A percentile compares a stretch with the other conserved stretches of the same genome.
phyloP scores from a whole-genome alignment of 768 basidiomycete genomes.

The Myochromella boudieri region DNA sequence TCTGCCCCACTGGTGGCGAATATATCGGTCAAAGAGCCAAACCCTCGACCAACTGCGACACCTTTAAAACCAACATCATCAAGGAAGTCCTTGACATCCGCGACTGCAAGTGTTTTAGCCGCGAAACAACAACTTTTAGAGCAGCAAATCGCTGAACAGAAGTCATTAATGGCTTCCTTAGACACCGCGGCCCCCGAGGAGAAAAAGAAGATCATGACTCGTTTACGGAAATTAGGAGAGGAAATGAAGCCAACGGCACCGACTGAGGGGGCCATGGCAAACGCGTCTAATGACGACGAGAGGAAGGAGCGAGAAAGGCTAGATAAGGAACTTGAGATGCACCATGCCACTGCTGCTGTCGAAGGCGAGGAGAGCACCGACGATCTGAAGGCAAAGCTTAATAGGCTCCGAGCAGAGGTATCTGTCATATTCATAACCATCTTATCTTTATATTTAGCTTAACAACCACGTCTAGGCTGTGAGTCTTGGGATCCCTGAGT shows the following conservation, averaged over 20 bases:
- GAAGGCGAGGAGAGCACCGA: slow-evolving; percentile 57
- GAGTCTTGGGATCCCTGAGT: slow-evolving; percentile 66
- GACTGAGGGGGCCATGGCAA: slow-evolving; percentile 24
- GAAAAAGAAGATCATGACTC: slow-evolving; percentile 78
- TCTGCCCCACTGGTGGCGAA: slow-evolving; percentile 77
- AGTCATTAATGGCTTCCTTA: slow-evolving; percentile 74
- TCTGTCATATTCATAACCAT: slow-evolving; percentile 18
- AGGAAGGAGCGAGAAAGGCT: slow-evolving; percentile 62
- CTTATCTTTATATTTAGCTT: not conserved
- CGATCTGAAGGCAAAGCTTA: slow-evolving; percentile 71
- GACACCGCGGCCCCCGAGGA: slow-evolving; percentile 62
- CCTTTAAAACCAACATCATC: slow-evolving; percentile 20
- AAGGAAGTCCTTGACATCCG: slow-evolving; percentile 37
- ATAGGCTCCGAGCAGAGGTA: slow-evolving; percentile 79
- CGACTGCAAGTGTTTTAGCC: slow-evolving; percentile 53
- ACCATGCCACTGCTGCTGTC: slow-evolving; percentile 37
- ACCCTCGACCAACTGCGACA: slow-evolving; percentile 20
- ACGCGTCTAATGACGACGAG: slow-evolving; percentile 42
- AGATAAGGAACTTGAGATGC: slow-evolving; percentile 83
- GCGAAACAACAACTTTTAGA: slow-evolving; percentile 76
- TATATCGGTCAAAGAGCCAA: slow-evolving; percentile 39
- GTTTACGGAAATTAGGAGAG: slow-evolving; percentile 72
- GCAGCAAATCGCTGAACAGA: slow-evolving; percentile 87
- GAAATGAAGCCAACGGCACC: slow-evolving; percentile 62
- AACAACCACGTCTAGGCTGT: slow-evolving; percentile 54